Conservation (phyloP, 306 rosid species). For the Cotoneaster glaucophyllus region DNA sequence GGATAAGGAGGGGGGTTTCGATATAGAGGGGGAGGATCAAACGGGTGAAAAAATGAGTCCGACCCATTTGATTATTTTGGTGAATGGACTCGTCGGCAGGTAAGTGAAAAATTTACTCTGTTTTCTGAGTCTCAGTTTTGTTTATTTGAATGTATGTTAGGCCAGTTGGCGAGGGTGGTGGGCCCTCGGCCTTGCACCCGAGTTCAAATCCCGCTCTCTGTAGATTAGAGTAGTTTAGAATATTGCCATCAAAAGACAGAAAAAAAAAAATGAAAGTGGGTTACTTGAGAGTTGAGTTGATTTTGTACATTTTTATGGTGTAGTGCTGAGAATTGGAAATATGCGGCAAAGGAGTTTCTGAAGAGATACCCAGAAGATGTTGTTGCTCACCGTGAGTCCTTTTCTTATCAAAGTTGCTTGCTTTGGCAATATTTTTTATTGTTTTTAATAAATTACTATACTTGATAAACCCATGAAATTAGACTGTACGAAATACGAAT, state of each 20-base stretch:
- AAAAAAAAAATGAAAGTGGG: background rate
- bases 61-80: slow-evolving; percentile 58
- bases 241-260: no score
- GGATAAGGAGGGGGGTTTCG: slow-evolving; percentile 39
- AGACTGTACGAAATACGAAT: background rate
- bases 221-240: background rate
- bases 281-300: background rate
- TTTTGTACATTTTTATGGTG: background rate
- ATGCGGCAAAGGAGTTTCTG: slow-evolving; percentile 62
- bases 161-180: no score
- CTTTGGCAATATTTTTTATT: background rate
- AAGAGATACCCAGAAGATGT: slow-evolving; percentile 52
- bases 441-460: background rate
- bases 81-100: no score
- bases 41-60: slow-evolving; percentile 32
- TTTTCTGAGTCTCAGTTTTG: no score
- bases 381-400: slow-evolving; percentile 69
- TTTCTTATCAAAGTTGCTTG: background rate
- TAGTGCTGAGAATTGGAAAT: slow-evolving; percentile 81
- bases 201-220: no score
- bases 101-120: no score
- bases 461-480: background rate
- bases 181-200: no score
- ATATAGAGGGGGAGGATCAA: slow-evolving; percentile 46
- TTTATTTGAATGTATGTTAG: no score